These are phyloP conservation scores for Aspergillus sp. DNA, from an alignment of 2,329 filamentous ascomycete genomes.

Conservation along the genomic window DNA sequence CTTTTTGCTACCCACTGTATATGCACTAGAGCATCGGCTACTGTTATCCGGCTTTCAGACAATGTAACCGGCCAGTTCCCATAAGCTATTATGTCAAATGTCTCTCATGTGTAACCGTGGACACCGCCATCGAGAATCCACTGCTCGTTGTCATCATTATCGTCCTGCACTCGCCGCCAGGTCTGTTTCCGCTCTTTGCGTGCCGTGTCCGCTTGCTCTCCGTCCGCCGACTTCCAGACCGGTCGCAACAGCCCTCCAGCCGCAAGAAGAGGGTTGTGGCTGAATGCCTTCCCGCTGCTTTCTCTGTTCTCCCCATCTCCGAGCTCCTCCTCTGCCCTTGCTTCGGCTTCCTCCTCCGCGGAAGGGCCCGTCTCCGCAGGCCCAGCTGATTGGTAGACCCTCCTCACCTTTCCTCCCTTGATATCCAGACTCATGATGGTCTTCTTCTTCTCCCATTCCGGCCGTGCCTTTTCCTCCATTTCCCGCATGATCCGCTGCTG, in stretches of 20 bases:
- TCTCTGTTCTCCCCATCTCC: conserved; percentile 17
- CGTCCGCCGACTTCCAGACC: conserved; percentile 45
- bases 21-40: no score
- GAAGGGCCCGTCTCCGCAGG: conserved; percentile 25
- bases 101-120: conserved; percentile 33
- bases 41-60: no score
- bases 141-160: conserved; percentile 51
- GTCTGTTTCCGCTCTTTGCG: conserved; percentile 42
- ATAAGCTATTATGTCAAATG: not conserved
- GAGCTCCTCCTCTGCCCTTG: conserved; percentile 28
- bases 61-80: no score
- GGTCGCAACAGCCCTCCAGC: conserved; percentile 48
- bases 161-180: conserved; percentile 51
- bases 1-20: no score
- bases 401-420: conserved; percentile 73
- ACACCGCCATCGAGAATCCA: conserved; percentile 51
- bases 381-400: conserved; percentile 44
- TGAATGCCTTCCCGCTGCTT: conserved; percentile 38
- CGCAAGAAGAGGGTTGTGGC: conserved; percentile 47
- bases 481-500: conserved; percentile 83
- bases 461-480: conserved; percentile 80
- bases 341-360: conserved; percentile 28
- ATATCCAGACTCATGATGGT: conserved; percentile 86
- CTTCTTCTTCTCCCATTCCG: conserved; percentile 85
- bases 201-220: conserved; percentile 25